Base-by-base conservation (phyloP, 768 basidiomycete species). In the Naganishia vishniacii region DNA sequence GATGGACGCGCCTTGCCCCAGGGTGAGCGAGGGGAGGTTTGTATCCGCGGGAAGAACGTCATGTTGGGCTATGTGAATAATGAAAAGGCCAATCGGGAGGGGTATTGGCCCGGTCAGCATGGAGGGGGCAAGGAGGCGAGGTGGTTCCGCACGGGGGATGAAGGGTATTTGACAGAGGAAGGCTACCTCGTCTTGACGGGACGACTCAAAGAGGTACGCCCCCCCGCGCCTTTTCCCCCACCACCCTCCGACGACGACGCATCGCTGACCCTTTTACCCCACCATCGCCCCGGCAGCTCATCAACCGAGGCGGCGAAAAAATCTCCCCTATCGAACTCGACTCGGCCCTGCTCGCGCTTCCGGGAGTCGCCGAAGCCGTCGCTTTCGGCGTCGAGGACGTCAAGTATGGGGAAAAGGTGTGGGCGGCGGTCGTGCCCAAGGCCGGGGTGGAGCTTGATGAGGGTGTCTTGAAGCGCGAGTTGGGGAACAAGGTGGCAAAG, bases 281-380 rank as follows among this genome's bases (percentile, higher is more conserved):
- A n/a, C n/a, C n/a, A n/a, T n/a, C n/a, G n/a, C n/a, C n/a, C n/a
- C n/a, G 6, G 42, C 26, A 69, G 59, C 62, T 70, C 13, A 70
- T 70, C 67, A 67, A 67, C 56, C 81, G 82, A 67, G 84, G 83
- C 18, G 84, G 84, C 8, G 84, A 85, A 74, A 83, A 84, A 58
- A 81, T 84, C 44, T 83, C 82, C 3, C 84, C 84, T 0, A 82
- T 84, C 63, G 84, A 85, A 73, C 76, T 85, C 25, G 84, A 85
- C 73, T 82, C 83, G 61, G 84, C 84, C 3, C 74, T 85, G 25
- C 69, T 78, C 15, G 56, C 68, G 1, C 34, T 73, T 31, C 72
- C 79, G 65, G 80, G 81, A 64, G 69, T 82, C 40, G 40, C 76
- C 26, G 74, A 81, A 62, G 78, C 91, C 83, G 73, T 91, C 87